These are phyloP conservation scores for Lachancea thermotolerans DNA, from an alignment of 805 yeast genomes.

Conservation along the genomic window DNA sequence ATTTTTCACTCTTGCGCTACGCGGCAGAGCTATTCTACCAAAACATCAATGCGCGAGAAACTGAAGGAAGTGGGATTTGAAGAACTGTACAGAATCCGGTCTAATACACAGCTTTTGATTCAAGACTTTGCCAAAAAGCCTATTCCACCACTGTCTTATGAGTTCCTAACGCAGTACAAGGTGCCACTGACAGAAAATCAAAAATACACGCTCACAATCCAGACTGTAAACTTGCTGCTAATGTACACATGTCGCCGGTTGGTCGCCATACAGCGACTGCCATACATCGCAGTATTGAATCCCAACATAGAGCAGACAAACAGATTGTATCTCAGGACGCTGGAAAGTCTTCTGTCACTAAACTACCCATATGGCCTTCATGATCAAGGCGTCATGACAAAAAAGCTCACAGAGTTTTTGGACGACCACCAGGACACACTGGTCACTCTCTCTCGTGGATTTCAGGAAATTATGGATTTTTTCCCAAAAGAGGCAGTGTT, in stretches of 20 bases:
- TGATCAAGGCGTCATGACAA: conserved; percentile 49
- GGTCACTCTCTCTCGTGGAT: conserved; percentile 75
- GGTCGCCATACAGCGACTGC: conserved; percentile 62
- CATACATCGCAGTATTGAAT: conserved; percentile 78
- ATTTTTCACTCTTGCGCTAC: not conserved
- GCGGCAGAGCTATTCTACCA: not conserved
- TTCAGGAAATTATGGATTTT: conserved; percentile 52
- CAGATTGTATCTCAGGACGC: conserved; percentile 62
- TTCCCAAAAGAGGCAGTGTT: conserved; percentile 46
- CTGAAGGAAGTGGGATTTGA: conserved; percentile 33
- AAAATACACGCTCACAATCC: conserved; percentile 38
- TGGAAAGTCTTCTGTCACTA: conserved; percentile 43
- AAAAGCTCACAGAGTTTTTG: conserved; percentile 51
- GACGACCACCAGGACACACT: conserved; percentile 80
- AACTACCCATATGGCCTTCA: conserved; percentile 41
- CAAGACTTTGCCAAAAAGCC: conserved; percentile 48
- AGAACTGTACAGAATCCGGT: conserved; percentile 49
- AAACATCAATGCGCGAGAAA: not conserved
- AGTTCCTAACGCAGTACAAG: conserved; percentile 41
- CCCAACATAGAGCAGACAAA: conserved; percentile 80
- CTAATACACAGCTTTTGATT: conserved; percentile 52
- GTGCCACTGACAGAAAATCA: conserved; percentile 28
- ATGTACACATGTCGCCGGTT: conserved; percentile 66
- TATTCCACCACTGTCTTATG: conserved; percentile 47
- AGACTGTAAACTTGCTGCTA: conserved; percentile 50